Conservation (phyloP, 768 basidiomycete species). For the Rhodotorula paludigena region DNA sequence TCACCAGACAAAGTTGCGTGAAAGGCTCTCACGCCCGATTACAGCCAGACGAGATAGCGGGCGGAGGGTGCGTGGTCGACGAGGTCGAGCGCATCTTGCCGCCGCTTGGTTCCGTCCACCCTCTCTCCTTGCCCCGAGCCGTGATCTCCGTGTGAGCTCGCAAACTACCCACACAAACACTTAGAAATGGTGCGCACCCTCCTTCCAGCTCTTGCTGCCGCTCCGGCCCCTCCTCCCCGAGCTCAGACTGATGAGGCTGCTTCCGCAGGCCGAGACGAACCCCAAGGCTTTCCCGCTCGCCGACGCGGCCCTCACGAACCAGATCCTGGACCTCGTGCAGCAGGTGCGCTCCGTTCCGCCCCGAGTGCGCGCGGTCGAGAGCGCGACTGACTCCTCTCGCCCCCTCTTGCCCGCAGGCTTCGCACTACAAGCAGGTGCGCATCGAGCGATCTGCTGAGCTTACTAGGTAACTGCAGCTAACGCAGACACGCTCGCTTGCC, state of each 20-base stretch:
- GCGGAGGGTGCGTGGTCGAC: no score
- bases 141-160: conserved; percentile 29
- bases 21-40: no score
- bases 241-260: not conserved
- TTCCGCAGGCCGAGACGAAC: conserved; percentile 34
- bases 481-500: no score
- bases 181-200: conserved; percentile 7
- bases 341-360: conserved; percentile 22
- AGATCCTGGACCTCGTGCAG: conserved; percentile 93
- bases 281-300: conserved; percentile 52
- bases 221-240: not conserved
- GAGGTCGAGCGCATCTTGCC: no score
- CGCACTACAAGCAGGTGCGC: conserved; percentile 79
- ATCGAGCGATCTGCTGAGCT: no score
- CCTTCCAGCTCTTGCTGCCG: not conserved
- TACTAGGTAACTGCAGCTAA: no score
- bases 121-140: conserved; percentile 1
- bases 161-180: not conserved
- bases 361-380: not conserved
- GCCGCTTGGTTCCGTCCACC: not conserved
- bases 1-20: no score
- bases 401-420: conserved; percentile 75
- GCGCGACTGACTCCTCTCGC: no score
- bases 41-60: no score
- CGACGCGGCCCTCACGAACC: conserved; percentile 79